Conservation (phyloP, 106 monocot species). For the Agapanthus africanus region DNA sequence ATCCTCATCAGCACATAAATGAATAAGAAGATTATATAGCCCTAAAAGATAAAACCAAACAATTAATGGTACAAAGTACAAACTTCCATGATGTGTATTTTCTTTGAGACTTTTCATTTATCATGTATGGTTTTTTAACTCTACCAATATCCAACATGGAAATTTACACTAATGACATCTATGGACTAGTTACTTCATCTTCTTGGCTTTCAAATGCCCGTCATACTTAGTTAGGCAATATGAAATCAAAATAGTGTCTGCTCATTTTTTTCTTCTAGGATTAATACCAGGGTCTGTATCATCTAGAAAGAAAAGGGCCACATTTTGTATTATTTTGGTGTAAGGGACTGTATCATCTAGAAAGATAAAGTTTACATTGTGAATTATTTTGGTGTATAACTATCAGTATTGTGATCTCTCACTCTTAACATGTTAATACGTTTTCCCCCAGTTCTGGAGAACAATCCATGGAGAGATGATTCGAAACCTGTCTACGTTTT, state of each 20-base stretch:
- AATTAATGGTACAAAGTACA: neutral
- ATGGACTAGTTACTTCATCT: neutral
- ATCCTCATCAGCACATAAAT: neutral
- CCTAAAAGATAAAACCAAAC: neutral
- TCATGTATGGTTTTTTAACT: neutral
- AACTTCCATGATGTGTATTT: neutral
- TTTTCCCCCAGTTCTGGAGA: constrained; percentile 62
- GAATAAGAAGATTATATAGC: neutral
- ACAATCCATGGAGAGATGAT: constrained; percentile 93
- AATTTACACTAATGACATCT: neutral
- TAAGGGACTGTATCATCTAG: neutral
- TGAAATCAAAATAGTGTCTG: no score
- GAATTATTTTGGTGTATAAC: no score
- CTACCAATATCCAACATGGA: neutral
- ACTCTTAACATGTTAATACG: no score
- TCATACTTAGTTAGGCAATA: neutral
- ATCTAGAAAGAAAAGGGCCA: no score
- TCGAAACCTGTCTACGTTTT: constrained; percentile 91
- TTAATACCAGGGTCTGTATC: no score
- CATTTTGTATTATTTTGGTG: neutral
- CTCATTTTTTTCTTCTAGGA: no score
- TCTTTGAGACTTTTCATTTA: neutral
- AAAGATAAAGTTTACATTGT: neutral
- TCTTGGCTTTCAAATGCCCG: neutral
- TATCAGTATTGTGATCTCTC: no score